Conservation (phyloP, 1,284 basidiomycete species). For the Cutaneotrichosporon sp. region DNA sequence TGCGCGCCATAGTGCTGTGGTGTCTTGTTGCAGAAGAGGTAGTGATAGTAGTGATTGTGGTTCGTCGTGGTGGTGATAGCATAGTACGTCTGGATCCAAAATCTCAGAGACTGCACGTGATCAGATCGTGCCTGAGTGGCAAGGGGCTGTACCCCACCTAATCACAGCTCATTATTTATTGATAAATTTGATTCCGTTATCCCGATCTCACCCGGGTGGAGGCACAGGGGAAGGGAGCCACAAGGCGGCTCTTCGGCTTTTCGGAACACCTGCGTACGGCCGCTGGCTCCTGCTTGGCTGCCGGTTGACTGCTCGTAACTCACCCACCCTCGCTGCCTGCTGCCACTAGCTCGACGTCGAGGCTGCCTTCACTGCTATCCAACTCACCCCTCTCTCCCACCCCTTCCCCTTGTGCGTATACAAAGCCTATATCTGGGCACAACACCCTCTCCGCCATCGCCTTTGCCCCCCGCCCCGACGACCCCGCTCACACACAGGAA, state of each 20-base stretch:
- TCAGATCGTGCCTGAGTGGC: conserved; percentile 4
- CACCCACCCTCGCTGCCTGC: neutral
- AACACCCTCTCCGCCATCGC: neutral
- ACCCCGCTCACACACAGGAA: conserved; percentile 14
- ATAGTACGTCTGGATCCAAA: neutral
- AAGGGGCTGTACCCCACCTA: too few relatives aligned
- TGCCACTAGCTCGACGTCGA: neutral
- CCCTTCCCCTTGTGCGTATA: conserved; percentile 3
- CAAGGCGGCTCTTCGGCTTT: neutral
- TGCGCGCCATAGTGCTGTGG: conserved; percentile 16
- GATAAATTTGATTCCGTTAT: neutral
- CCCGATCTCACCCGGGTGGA: too few relatives aligned
- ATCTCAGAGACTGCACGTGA: conserved; percentile 1
- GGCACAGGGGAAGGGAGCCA: too few relatives aligned
- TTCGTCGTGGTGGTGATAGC: neutral
- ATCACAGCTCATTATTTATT: neutral
- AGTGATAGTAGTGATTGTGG: too few relatives aligned
- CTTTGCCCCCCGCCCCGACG: too few relatives aligned
- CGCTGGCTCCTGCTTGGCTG: neutral
- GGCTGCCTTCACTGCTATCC: neutral
- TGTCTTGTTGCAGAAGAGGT: too few relatives aligned
- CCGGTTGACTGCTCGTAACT: too few relatives aligned
- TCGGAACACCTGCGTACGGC: neutral
- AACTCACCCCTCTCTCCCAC: neutral
- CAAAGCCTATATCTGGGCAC: too few relatives aligned